These are phyloP conservation scores for Schizothecium vesticola DNA, from an alignment of 495 filamentous ascomycete genomes.

Conservation along the genomic window DNA sequence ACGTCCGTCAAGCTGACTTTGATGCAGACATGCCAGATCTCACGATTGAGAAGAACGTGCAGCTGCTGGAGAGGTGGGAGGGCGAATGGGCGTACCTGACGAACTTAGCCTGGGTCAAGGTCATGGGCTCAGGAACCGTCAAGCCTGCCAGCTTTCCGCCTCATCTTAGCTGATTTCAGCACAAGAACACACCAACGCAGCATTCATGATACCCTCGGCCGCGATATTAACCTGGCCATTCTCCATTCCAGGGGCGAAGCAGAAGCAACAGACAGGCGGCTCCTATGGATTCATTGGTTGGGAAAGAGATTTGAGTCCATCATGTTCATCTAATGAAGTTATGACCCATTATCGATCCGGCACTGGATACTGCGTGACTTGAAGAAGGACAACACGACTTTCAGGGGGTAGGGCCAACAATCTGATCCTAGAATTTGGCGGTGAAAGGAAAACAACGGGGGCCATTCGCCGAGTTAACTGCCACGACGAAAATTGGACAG, in stretches of 20 bases:
- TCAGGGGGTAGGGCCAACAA: no score
- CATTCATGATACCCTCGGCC: slow-evolving; percentile 13
- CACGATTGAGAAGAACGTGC: slow-evolving; percentile 39
- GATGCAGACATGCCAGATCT: slow-evolving; percentile 48
- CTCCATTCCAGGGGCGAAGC: background rate
- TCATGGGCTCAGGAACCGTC: slow-evolving; percentile 52
- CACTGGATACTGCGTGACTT: no score
- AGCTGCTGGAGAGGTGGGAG: slow-evolving; percentile 45
- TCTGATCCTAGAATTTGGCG: no score
- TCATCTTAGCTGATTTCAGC: slow-evolving; percentile 22
- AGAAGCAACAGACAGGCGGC: background rate
- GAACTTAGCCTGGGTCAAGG: slow-evolving; percentile 53
- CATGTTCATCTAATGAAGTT: background rate
- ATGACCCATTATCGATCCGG: background rate
- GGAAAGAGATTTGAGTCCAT: background rate
- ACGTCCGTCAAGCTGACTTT: slow-evolving; percentile 11
- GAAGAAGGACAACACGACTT: no score
- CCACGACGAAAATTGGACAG: no score
- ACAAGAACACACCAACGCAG: background rate
- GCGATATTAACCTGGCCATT: background rate
- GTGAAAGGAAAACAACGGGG: no score
- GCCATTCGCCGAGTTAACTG: no score
- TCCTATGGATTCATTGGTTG: background rate
- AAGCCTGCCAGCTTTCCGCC: slow-evolving; percentile 63
- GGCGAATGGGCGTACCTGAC: slow-evolving; percentile 49